Base-by-base conservation (phyloP, 2,329 filamentous ascomycete species). In the Colletotrichum sp. region DNA sequence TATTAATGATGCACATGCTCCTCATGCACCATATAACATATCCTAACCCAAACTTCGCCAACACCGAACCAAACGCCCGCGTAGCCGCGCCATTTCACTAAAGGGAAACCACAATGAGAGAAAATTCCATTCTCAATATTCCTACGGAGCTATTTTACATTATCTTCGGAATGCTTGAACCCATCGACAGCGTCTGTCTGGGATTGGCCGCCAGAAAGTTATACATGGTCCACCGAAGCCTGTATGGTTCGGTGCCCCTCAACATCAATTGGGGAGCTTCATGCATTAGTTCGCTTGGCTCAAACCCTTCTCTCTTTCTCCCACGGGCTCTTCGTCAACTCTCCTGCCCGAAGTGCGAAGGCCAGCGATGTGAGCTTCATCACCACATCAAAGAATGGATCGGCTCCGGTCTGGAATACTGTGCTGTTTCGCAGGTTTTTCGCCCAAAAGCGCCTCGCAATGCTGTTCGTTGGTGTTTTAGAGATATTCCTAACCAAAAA, bases 111-210 rank as follows among this genome's bases (percentile, higher is more conserved):
- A 43, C 3, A 13, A 43, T 43, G 16, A 43, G 8, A 18, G 7
- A 43, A 43, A 8, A 0, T 43, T 43, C 0, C 0, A 43, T 43
- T 43, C 16, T 43, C 4, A 43, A 2, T 43, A 43, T 10, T 43
- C 18, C 39, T n/a, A 43, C 18, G 18, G 39, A 6, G 18, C 39
- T 43, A 43, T 1, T 43, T n/a, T n/a, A n/a, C 0, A 0, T 0
- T n/a, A 43, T 43, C 39, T 43, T 43, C 9, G 39, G 1, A 2
- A 10, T 43, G 1, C 39, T 43, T 43, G 18, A 43, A 10, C 39
- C 39, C 8, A 43, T 43, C 8, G 18, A 43, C 18, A n/a, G 39
- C 18, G 18, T n/a, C 39, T 43, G 39, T 43, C 0, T 43, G 3
- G 18, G 39, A n/a, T n/a, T 43, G 9, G 39, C 39, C 18, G 39